Base-by-base conservation (phyloP, 768 basidiomycete species). In the Tylopilus intermedius region DNA sequence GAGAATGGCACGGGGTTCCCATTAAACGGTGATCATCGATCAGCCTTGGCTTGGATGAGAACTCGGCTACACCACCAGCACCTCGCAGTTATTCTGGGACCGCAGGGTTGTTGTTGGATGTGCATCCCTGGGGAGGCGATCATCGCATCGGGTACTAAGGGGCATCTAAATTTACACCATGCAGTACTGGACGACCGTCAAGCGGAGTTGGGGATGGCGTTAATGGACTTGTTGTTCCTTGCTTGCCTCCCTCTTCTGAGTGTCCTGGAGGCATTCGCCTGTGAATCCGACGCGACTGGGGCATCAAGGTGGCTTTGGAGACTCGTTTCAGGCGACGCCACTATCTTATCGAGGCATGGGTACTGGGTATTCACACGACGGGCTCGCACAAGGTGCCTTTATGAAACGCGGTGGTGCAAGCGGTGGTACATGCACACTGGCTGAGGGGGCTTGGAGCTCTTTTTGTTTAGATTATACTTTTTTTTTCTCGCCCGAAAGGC, bases 311-410 rank as follows among this genome's bases (percentile, higher is more conserved):
- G 53, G 14, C 22, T 18, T 14, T 24, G 10, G 33, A 6, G 29
- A 26, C 27, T 47, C 49, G 52, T 56, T 55, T 58, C 52, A 57
- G 50, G 33, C 2, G 37, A 26, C 51, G 62, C 62, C 53, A 58
- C 57, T 35, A 55, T 58, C 56, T 53, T 38, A 29, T 47, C 35
- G 53, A 51, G 15, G 47, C 45, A 53, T 11, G n/a, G 30, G 50
- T 24, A 35, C 67, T 11, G n/a, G 30, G 50, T 24, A 35, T 65
- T 65, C 65, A 50, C 63, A 65, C 66, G 62, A 45, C 27, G 60
- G 47, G 50, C 50, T 50, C 53, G 57, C 5, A 15, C 13, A 18
- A 22, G 42, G 56, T 64, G 56, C 50, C 52, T 66, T 58, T 49
- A 62, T 66, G 43, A 50, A 45, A 39, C 33, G 39, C 11, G 21